Evolutionary conservation across 257 asterid genomes (phyloP), one percentile per base, ranked within the genome.

Genomic region (Solanum gandarillasii): DNA sequence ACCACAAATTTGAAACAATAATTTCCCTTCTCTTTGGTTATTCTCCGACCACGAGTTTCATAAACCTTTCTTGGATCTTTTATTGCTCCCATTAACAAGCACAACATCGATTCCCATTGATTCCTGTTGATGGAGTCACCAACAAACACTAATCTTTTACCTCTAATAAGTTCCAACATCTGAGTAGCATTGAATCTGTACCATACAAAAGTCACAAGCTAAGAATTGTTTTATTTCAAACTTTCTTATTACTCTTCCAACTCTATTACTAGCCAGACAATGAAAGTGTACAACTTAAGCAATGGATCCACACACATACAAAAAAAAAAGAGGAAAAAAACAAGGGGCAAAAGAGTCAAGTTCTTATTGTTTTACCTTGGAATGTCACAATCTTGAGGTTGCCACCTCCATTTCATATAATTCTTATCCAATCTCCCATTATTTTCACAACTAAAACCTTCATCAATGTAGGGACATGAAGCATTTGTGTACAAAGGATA

Each of bases 341-440:
- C 18, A 39, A 48, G 62, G 70, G 78, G 27, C 32, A 35, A n/a
- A 9, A 62, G 12, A 7, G 29, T 72, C 87, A 41, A 27, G 84
- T 38, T 68, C 8, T 14, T 5, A 23, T 38, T 2, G 21, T n/a
- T 65, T 84, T 92, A 97, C 99, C 98, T 95, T 70, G 98, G 98
- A 91, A 97, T 72, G 89, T 93, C 90, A 90, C 99, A 97, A 90
- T 92, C 93, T 58, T 83, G 94, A 88, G 99, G 98, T 85, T 92
- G 96, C 99, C 99, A 97, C 87, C 98, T 94, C 99, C 99, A 97
- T 89, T 94, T 97, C 98, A 92, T 92, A 91, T 94, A 97, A 83
- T 89, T 94, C 71, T 79, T 92, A 79, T 95, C 96, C 86, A 88
- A 83, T 83, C 98, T 95, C 32, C 99, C 99, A 91, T 97, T 97